phyloP scores from a whole-genome alignment of 192 early-diverging fungal species.

The Haplosporangium gracile region DNA sequence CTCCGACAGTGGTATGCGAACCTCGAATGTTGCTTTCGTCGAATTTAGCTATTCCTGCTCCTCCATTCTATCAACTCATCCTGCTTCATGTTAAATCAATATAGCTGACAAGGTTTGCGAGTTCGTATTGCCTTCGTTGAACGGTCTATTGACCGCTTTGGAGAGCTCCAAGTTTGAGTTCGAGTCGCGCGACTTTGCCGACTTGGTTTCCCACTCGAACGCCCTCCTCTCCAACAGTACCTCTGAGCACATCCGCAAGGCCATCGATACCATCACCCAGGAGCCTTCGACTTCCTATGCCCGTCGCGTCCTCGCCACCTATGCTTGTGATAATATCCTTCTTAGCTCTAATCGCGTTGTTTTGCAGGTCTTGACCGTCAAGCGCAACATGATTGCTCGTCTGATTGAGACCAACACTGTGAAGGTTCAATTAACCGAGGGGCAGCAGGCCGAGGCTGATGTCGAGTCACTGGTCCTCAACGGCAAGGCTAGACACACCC shows the following conservation, averaged over 20 bases:
- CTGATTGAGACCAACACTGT: constrained; percentile 30
- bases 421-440: not conserved
- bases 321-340: constrained; percentile 59
- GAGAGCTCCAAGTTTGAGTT: constrained; percentile 59
- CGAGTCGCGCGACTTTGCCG: constrained; percentile 58
- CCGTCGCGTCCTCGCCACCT: constrained; percentile 60
- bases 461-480: constrained; percentile 10
- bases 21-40: not conserved
- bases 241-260: constrained; percentile 58
- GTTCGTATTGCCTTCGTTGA: constrained; percentile 70
- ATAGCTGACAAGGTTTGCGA: constrained; percentile 58
- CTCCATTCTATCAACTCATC: not conserved
- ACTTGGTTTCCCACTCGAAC: constrained; percentile 58
- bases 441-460: constrained; percentile 6
- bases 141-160: constrained; percentile 67
- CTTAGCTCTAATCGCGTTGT: constrained; percentile 68
- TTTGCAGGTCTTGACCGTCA: constrained; percentile 60
- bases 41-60: not conserved
- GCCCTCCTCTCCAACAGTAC: constrained; percentile 60
- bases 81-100: not conserved
- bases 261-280: constrained; percentile 54
- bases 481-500: constrained; percentile 5
- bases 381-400: constrained; percentile 67
- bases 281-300: constrained; percentile 53
- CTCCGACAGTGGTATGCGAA: constrained; percentile 36